Base-by-base conservation (phyloP, 164 flowering plant species). In the Cinnamomum chago region DNA sequence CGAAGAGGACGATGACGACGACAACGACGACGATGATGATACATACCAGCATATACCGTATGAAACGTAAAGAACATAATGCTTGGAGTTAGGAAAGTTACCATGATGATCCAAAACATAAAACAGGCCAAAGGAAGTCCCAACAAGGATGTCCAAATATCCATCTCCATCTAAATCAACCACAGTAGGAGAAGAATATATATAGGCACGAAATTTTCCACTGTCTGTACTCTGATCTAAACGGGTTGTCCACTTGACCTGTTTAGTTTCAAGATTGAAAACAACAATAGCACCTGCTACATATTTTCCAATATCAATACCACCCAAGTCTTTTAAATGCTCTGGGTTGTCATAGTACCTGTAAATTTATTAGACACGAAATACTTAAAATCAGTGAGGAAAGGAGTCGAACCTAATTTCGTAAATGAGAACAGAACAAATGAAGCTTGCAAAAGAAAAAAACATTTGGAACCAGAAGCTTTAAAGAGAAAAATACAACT, bases 111-210 rank as follows among this genome's bases (percentile, higher is more conserved):
- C 99, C 86, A 96, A 72, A 58, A 85, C 96, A 84, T 96, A 96
- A 76, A 96, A 90, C 79, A 92, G 80, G 76, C 99, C 99, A 86
- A 75, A 96, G 47, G 98, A 91, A 74, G 99, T 96, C 70, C 99
- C 99, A 67, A 96, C 88, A 75, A 96, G 87, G 78, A 96, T 94
- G 84, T 96, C 99, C 87, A 96, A 72, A 60, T 92, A 82, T 75
- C 99, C 98, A 84, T 96, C 98, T 72, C 97, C 97, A 83, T 96
- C 98, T 85, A 96, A 86, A 84, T 96, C 98, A 72, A 84, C 92
- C 72, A 96, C 93, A 60, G 97, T 92, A 69, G 99, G 98, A 76
- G 98, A 90, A 70, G 98, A 92, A 81, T 89, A 92, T 82, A 96
- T 90, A 76, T 89, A 89, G 35, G 97, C 95, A 73, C 95, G 97